Percentiles rank a stretch among this genome's conserved stretches.
These are phyloP conservation scores for Strobilomyces dryophilus DNA, from an alignment of 768 basidiomycete species.

Conservation along the genomic window DNA sequence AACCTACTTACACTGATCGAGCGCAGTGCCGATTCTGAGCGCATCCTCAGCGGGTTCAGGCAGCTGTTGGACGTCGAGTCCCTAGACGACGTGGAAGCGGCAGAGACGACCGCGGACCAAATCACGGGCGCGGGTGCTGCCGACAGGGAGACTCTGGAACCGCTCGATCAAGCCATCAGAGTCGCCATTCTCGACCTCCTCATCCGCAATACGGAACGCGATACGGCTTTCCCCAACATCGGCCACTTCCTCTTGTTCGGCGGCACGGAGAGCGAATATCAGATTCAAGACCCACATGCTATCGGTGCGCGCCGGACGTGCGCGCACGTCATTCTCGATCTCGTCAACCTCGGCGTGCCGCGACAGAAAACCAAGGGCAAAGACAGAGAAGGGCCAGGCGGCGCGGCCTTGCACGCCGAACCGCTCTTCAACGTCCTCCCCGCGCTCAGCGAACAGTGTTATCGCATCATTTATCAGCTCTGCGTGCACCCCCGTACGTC, in stretches of 20 bases:
- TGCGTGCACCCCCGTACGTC: constrained; percentile 86
- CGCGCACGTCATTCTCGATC: constrained; percentile 76
- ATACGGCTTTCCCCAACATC: constrained; percentile 69
- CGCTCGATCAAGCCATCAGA: constrained; percentile 65
- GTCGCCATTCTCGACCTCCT: constrained; percentile 79
- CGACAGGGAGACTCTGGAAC: constrained; percentile 41
- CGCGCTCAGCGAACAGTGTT: constrained; percentile 78
- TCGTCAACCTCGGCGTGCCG: constrained; percentile 71
- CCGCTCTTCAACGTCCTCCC: constrained; percentile 68
- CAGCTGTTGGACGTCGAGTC: constrained; percentile 61
- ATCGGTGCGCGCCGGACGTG: constrained; percentile 66
- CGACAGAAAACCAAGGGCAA: constrained; percentile 44
- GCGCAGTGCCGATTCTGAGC: constrained; percentile 77
- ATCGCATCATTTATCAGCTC: constrained; percentile 78
- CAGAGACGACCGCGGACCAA: constrained; percentile 59
- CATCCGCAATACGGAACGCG: constrained; percentile 65
- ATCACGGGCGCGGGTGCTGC: constrained; percentile 73
- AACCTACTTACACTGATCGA: constrained; percentile 77
- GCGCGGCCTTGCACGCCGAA: constrained; percentile 27
- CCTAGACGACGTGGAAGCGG: constrained; percentile 52
- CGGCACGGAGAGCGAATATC: constrained; percentile 49
- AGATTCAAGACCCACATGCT: constrained; percentile 76
- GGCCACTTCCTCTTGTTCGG: constrained; percentile 88
- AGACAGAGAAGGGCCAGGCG: constrained; percentile 31
- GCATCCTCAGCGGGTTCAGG: constrained; percentile 78